Evolutionary conservation across 768 basidiomycete species (phyloP).

Genomic region (Tricholoma furcatifolium): DNA sequence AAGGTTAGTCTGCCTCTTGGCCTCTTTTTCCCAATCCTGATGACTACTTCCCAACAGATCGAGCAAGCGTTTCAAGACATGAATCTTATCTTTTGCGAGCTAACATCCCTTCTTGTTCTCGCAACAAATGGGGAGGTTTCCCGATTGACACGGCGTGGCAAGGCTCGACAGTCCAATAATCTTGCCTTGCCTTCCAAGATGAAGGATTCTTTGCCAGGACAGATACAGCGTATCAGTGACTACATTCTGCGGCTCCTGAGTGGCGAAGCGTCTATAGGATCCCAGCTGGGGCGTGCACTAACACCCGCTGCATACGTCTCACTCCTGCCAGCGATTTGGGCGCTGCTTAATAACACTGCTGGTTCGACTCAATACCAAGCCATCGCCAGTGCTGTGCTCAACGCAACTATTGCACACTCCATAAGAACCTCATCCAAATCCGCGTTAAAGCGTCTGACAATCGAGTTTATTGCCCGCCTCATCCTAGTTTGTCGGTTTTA

Average conservation of each 20-base stretch:
- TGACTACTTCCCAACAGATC: slow-evolving; percentile 36
- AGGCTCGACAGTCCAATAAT: slow-evolving; percentile 15
- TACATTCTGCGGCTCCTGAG: slow-evolving; percentile 61
- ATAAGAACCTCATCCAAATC: slow-evolving; percentile 57
- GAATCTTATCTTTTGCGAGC: slow-evolving; percentile 76
- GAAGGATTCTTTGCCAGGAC: slow-evolving; percentile 30
- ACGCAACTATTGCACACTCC: slow-evolving; percentile 67
- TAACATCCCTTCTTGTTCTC: slow-evolving; percentile 63
- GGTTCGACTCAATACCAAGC: slow-evolving; percentile 15
- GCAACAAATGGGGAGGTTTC: slow-evolving; percentile 23
- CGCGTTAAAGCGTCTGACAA: slow-evolving; percentile 59
- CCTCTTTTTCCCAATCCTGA: not conserved
- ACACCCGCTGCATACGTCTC: slow-evolving; percentile 57
- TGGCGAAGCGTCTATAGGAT: slow-evolving; percentile 42
- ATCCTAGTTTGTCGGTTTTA: slow-evolving; percentile 52
- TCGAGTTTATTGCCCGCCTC: slow-evolving; percentile 75
- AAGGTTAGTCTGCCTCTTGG: slow-evolving; percentile 41
- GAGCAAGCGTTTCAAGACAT: slow-evolving; percentile 69
- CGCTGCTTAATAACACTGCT: slow-evolving; percentile 52
- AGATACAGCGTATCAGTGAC: slow-evolving; percentile 51
- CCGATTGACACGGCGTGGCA: slow-evolving; percentile 19
- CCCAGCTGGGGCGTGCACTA: slow-evolving; percentile 51
- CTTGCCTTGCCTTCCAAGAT: not conserved
- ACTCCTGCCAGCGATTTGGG: slow-evolving; percentile 79
- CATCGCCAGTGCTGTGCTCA: slow-evolving; percentile 37